Percentiles rank a stretch among this genome's conserved stretches.
These are phyloP conservation scores for Erodium moschatum DNA, from an alignment of 441 rosid species.

Conservation along the genomic window DNA sequence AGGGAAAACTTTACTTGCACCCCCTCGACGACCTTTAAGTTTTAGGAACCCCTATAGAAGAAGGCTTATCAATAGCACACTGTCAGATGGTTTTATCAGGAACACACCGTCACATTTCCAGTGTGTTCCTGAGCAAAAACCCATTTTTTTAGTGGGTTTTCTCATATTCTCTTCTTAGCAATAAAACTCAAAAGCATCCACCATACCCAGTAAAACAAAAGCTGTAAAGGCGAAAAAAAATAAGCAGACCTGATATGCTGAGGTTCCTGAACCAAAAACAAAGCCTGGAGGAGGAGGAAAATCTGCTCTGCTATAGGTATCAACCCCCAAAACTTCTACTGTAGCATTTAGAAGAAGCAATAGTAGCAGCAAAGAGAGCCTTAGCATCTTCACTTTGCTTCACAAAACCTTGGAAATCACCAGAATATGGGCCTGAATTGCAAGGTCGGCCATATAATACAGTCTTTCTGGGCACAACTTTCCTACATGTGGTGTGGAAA, in stretches of 20 bases:
- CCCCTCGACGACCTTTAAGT: no score
- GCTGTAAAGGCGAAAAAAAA: not conserved
- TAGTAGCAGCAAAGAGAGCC: constrained; percentile 1
- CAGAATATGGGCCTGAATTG: not conserved
- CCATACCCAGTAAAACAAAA: not conserved
- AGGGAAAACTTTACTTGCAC: no score
- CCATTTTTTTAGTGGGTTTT: no score
- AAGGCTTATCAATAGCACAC: no score
- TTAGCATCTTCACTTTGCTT: constrained; percentile 1
- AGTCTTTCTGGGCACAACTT: not conserved
- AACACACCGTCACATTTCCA: no score
- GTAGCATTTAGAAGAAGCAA: not conserved
- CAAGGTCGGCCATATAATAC: not conserved
- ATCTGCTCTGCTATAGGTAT: not conserved
- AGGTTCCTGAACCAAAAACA: constrained; percentile 4
- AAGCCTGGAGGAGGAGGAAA: constrained; percentile 2
- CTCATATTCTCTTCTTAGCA: not conserved
- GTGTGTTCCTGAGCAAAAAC: no score
- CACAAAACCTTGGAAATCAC: not conserved
- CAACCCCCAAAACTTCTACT: not conserved
- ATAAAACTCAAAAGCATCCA: not conserved
- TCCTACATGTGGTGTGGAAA: not conserved
- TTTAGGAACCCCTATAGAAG: no score
- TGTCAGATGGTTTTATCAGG: no score
- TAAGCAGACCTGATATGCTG: not conserved